A percentile compares a stretch with the other conserved stretches of the same genome.
phyloP scores from a whole-genome alignment of 257 asterid species.

The Capsicum baccatum region DNA sequence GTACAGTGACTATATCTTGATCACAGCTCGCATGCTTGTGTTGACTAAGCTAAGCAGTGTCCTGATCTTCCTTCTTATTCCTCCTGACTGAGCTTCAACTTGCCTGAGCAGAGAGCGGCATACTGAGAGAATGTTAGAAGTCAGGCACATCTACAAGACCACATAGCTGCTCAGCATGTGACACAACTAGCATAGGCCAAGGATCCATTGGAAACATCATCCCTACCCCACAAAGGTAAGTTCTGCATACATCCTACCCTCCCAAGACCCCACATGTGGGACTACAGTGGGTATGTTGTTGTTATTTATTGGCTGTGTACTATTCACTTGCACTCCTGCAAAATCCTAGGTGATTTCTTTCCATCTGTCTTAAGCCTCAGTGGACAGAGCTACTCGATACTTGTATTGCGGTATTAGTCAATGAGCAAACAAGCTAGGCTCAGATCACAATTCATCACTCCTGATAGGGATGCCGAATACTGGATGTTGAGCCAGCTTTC shows the following conservation, averaged over 20 bases:
- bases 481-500: neutral
- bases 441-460: neutral
- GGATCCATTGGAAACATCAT: too few species aligned
- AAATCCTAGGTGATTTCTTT: neutral
- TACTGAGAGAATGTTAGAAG: neutral
- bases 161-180: conserved; percentile 5
- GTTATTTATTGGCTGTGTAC: neutral
- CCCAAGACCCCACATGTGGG: too few species aligned
- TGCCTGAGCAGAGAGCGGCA: neutral
- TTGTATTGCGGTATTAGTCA: neutral
- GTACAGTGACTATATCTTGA: neutral
- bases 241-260: too few species aligned
- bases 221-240: too few species aligned
- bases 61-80: neutral
- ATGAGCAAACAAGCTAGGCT: neutral
- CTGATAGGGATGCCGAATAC: conserved; percentile 3
- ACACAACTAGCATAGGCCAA: neutral
- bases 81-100: neutral
- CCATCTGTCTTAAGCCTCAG: neutral
- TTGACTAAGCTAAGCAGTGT: neutral
- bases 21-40: neutral
- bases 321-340: neutral
- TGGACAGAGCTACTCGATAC: neutral
- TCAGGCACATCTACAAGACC: neutral
- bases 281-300: too few species aligned